Conservation (phyloP, 257 asterid genomes). For the Avicennia marina region DNA sequence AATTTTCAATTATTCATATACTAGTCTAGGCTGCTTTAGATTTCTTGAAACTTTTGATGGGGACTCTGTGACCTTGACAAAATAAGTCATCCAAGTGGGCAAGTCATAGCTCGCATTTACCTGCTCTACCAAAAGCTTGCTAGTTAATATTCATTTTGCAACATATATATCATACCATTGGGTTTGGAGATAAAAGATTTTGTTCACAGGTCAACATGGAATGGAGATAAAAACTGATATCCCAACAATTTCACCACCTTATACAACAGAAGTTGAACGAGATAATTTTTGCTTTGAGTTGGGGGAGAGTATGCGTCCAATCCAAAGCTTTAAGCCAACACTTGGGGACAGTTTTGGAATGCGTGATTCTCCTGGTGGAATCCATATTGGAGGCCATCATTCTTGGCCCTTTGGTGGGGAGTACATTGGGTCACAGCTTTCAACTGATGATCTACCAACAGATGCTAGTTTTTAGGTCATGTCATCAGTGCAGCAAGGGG, state of each 20-base stretch:
- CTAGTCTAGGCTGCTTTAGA: not conserved
- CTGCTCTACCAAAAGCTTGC: too few species aligned
- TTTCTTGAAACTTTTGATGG: too few species aligned
- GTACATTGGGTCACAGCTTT: constrained; percentile 27
- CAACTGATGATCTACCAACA: constrained; percentile 28
- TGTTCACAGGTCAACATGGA: constrained; percentile 35
- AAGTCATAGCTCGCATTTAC: too few species aligned
- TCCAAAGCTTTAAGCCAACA: constrained; percentile 32
- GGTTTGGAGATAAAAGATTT: not conserved
- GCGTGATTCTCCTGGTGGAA: constrained; percentile 31
- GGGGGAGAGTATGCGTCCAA: constrained; percentile 37
- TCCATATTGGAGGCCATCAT: constrained; percentile 27
- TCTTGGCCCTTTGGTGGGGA: constrained; percentile 26
- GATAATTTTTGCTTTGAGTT: constrained; percentile 30
- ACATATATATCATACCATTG: not conserved
- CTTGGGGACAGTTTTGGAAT: constrained; percentile 33
- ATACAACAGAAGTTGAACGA: constrained; percentile 22
- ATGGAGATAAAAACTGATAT: constrained; percentile 27
- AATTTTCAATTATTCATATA: not conserved
- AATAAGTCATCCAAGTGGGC: too few species aligned
- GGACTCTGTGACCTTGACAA: too few species aligned
- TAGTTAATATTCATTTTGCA: not conserved
- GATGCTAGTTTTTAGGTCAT: constrained; percentile 38
- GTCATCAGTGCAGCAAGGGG: constrained; percentile 38
- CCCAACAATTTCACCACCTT: constrained; percentile 30